Percentiles rank a stretch among this genome's conserved stretches.
phyloP scores from a whole-genome alignment of 352 stramenopile species.

The Pythium folliculosum region DNA sequence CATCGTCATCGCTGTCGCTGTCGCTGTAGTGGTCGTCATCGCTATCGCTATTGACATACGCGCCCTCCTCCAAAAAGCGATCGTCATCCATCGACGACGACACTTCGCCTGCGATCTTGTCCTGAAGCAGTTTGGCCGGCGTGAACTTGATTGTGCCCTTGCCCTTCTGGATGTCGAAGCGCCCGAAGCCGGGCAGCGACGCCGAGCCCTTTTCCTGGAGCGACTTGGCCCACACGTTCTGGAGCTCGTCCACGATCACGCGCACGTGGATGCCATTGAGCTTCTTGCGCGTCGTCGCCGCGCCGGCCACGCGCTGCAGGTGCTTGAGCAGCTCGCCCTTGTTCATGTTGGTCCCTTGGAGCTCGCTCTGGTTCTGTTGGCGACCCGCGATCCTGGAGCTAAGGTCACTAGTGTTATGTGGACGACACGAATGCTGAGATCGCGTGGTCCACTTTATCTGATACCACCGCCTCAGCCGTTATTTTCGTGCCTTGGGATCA shows the following conservation, averaged over 20 bases:
- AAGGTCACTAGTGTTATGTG: neutral
- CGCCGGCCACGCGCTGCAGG: conserved; percentile 38
- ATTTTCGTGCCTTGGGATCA: neutral
- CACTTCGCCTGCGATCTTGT: conserved; percentile 46
- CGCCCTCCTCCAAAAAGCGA: conserved; percentile 5
- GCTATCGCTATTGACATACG: conserved; percentile 17
- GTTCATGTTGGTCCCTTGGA: conserved; percentile 33
- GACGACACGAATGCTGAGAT: neutral
- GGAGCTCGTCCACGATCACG: conserved; percentile 42
- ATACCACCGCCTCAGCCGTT: neutral
- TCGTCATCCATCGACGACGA: conserved; percentile 32
- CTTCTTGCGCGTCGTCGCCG: conserved; percentile 40
- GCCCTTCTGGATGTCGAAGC: conserved; percentile 48
- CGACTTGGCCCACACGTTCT: conserved; percentile 42
- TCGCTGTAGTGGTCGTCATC: neutral
- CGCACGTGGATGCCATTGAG: conserved; percentile 49
- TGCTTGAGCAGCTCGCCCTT: conserved; percentile 54
- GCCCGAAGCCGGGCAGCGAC: conserved; percentile 41
- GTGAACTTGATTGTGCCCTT: conserved; percentile 56
- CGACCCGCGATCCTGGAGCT: neutral
- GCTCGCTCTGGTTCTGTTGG: conserved; percentile 2
- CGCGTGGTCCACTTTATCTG: neutral
- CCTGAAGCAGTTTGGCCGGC: conserved; percentile 34
- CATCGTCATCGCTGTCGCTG: conserved; percentile 7
- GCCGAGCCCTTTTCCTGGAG: conserved; percentile 47